phyloP scores from a whole-genome alignment of 345 rosid species.

The Eucalyptus sideroxylon region DNA sequence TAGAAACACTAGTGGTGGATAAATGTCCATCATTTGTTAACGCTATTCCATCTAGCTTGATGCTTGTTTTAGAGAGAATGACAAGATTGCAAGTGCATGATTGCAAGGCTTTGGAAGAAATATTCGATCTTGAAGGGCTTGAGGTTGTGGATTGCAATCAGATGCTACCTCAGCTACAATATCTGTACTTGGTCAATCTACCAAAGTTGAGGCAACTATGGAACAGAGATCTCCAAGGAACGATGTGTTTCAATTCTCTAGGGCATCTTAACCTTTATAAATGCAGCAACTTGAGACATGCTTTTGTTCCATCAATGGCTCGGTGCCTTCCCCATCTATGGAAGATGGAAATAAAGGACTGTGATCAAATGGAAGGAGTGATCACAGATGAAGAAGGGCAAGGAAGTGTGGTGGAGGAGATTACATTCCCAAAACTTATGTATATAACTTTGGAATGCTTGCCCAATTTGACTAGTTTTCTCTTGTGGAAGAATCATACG shows the following conservation, averaged over 20 bases:
- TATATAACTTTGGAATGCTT: neutral
- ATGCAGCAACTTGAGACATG: neutral
- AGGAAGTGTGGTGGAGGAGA: neutral
- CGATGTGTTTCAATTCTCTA: accelerated
- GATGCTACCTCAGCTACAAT: neutral
- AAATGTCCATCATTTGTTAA: no score
- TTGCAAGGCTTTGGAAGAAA: no score
- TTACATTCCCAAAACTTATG: no score
- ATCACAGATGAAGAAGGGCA: neutral
- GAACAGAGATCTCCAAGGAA: neutral
- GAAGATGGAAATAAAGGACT: neutral
- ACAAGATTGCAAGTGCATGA: accelerated
- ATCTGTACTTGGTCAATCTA: neutral
- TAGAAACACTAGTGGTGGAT: accelerated
- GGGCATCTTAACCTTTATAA: accelerated
- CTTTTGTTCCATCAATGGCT: neutral
- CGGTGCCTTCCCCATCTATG: neutral
- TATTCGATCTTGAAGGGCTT: neutral
- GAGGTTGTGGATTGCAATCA: neutral
- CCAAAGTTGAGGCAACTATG: neutral
- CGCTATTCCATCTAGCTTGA: no score
- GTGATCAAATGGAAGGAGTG: neutral
- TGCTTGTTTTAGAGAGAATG: no score
- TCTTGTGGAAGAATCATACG: neutral
- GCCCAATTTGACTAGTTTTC: neutral